Evolutionary conservation across 2,329 filamentous ascomycete species (phyloP).

Genomic region (Alternaria dauci): DNA sequence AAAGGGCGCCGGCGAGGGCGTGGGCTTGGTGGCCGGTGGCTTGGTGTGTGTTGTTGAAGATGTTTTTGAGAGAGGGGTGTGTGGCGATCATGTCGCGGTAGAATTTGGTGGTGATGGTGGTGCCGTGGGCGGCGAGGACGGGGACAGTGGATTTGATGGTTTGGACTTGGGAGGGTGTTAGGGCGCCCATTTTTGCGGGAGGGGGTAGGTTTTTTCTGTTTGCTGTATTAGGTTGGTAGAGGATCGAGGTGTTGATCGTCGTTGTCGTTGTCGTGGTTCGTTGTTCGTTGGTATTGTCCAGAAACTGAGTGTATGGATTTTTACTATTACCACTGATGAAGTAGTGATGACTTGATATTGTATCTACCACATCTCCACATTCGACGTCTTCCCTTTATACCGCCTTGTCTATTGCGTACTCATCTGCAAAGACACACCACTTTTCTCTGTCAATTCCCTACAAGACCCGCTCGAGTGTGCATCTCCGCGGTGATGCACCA

Average conservation of each 20-base stretch:
- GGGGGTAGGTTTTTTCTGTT: constrained; percentile 10
- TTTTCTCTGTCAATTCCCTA: constrained; percentile 3
- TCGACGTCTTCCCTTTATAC: background rate
- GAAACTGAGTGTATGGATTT: background rate
- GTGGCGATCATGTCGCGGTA: constrained; percentile 73
- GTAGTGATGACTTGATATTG: background rate
- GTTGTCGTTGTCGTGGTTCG: too few species aligned
- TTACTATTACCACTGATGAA: background rate
- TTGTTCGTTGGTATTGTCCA: background rate
- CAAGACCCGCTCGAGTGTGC: constrained; percentile 2
- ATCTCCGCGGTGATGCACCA: constrained; percentile 17
- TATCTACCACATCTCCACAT: background rate
- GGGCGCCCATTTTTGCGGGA: constrained; percentile 43
- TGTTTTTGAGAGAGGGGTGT: constrained; percentile 71
- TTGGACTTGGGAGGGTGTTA: constrained; percentile 69
- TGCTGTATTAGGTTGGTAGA: background rate
- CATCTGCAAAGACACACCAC: background rate
- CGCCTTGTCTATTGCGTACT: background rate
- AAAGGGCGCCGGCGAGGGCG: constrained; percentile 74
- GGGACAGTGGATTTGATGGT: constrained; percentile 77
- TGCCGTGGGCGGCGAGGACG: constrained; percentile 71
- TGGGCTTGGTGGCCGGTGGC: constrained; percentile 71
- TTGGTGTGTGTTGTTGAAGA: constrained; percentile 78
- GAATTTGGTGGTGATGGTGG: constrained; percentile 73
- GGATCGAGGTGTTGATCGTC: background rate